A percentile compares a stretch with the other conserved stretches of the same genome.
phyloP scores from a whole-genome alignment of 345 rosid species.

The Gossypium ekmanianum region DNA sequence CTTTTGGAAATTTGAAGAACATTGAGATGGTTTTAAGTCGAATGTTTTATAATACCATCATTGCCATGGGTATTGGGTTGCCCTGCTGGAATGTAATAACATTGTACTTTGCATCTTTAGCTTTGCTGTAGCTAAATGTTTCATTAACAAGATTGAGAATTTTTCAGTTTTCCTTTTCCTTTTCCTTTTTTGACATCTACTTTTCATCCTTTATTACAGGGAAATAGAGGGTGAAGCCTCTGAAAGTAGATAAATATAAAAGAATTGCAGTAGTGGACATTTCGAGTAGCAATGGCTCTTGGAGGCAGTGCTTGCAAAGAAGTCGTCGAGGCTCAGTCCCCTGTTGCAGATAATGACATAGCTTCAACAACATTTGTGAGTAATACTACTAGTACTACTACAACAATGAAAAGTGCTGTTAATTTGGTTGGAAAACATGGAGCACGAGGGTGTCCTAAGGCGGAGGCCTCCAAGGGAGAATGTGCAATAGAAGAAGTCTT shows the following conservation, averaged over 20 bases:
- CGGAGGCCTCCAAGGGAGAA: no score
- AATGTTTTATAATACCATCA: neutral
- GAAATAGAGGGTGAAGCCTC: no score
- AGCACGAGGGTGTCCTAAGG: no score
- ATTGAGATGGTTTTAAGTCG: neutral
- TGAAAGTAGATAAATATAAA: no score
- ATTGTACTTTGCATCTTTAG: no score
- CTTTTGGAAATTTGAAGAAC: neutral
- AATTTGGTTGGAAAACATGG: no score
- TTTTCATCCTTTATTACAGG: no score
- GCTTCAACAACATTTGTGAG: slow-evolving; percentile 24
- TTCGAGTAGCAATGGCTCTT: slow-evolving; percentile 30
- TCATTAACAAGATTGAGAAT: neutral
- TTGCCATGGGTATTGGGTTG: neutral
- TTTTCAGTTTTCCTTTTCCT: neutral
- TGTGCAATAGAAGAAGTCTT: no score
- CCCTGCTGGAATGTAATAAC: neutral
- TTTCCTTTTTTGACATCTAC: no score
- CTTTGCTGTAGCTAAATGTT: neutral
- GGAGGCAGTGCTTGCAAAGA: slow-evolving; percentile 40
- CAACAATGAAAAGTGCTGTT: slow-evolving; percentile 19
- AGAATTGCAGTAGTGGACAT: no score
- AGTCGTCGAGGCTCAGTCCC: slow-evolving; percentile 29
- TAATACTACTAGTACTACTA: slow-evolving; percentile 1
- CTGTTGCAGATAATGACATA: slow-evolving; percentile 22